These are phyloP conservation scores for Apiospora hydei DNA, from an alignment of 2,329 filamentous ascomycete genomes.

Conservation along the genomic window DNA sequence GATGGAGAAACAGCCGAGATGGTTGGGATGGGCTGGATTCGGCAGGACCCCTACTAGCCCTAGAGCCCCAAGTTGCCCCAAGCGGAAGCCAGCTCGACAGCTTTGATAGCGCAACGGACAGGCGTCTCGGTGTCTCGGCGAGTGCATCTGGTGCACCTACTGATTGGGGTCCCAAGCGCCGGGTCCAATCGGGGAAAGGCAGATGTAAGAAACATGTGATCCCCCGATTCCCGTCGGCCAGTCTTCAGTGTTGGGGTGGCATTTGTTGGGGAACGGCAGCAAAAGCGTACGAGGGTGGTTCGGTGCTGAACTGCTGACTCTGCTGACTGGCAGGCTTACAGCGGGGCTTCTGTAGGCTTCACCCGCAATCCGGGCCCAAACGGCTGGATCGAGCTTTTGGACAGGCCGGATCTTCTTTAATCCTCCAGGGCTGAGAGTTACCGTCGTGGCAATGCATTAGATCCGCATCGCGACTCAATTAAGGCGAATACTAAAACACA, in stretches of 20 bases:
- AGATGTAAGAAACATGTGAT: neutral
- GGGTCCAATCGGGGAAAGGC: neutral
- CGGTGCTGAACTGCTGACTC: neutral
- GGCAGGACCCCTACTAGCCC: neutral
- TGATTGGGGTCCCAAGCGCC: neutral
- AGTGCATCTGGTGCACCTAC: neutral
- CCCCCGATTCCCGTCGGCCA: slow-evolving; percentile 17
- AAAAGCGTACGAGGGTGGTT: slow-evolving; percentile 4
- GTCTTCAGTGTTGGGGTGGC: slow-evolving; percentile 8
- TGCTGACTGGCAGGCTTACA: neutral
- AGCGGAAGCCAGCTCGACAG: neutral
- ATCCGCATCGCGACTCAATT: neutral
- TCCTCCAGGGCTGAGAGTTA: neutral
- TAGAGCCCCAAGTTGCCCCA: neutral
- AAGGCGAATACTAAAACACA: neutral
- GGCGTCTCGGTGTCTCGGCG: neutral
- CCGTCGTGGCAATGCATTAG: neutral
- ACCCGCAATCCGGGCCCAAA: slow-evolving; percentile 12
- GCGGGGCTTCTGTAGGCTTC: neutral
- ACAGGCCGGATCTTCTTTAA: neutral
- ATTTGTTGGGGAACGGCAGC: slow-evolving; percentile 11
- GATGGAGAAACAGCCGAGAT: neutral
- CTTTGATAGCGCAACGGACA: neutral
- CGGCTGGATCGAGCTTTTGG: neutral
- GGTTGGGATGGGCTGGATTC: slow-evolving; percentile 4